A percentile compares a stretch with the other conserved stretches of the same genome.
Conservation (phyloP, 208 protist species). For the Blastocrithidia nonstop region DNA sequence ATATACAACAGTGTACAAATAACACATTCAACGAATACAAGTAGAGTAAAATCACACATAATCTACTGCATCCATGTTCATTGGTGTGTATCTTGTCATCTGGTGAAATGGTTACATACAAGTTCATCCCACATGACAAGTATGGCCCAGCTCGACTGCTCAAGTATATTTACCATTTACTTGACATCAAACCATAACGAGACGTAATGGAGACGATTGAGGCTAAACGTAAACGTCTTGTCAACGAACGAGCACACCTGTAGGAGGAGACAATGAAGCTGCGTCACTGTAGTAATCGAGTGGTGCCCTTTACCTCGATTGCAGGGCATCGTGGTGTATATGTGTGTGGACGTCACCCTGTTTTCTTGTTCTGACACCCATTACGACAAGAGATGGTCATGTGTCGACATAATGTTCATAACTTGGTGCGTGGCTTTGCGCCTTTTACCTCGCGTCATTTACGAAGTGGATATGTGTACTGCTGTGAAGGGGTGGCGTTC, state of each 20-base stretch:
- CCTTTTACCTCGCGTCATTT: conserved; percentile 40
- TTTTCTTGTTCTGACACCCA: conserved; percentile 58
- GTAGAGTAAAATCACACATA: too few relatives aligned
- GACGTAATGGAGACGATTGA: conserved; percentile 71
- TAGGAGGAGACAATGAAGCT: conserved; percentile 40
- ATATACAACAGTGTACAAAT: too few relatives aligned
- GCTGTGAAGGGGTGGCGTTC: conserved; percentile 59
- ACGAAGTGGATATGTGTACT: conserved; percentile 56
- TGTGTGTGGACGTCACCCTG: conserved; percentile 70
- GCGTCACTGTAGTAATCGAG: conserved; percentile 45
- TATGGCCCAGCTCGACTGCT: conserved; percentile 34
- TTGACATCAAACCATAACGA: conserved; percentile 46
- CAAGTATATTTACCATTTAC: conserved; percentile 60
- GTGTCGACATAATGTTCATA: conserved; percentile 35
- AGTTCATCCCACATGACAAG: conserved; percentile 13
- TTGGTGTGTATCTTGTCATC: conserved; percentile 41
- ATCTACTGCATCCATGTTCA: too few relatives aligned
- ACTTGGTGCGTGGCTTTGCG: conserved; percentile 56
- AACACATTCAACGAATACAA: too few relatives aligned
- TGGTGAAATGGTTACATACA: conserved; percentile 68
- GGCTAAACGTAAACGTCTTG: conserved; percentile 38
- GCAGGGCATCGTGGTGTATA: conserved; percentile 42
- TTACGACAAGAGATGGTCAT: conserved; percentile 24
- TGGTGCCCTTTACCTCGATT: conserved; percentile 33
- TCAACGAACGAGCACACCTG: conserved; percentile 31